Percentiles rank a stretch among this genome's conserved stretches.
Evolutionary conservation across 495 filamentous ascomycete species (phyloP).

Genomic region (Neurospora intermedia): DNA sequence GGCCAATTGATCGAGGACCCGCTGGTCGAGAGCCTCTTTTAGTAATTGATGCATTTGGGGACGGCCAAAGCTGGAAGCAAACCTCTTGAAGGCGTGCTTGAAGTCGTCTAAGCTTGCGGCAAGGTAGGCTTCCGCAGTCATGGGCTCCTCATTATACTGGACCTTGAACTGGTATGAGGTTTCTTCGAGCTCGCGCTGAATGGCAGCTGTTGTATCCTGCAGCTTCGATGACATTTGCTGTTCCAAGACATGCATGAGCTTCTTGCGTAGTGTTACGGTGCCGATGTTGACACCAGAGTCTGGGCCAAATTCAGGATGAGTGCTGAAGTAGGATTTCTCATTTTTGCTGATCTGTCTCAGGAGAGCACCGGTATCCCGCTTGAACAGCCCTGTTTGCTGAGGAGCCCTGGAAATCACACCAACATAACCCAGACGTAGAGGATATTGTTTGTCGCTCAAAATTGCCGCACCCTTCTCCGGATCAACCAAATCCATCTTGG

Average conservation of each 20-base stretch:
- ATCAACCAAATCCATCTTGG: conserved; percentile 98
- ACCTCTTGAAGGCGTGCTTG: conserved; percentile 95
- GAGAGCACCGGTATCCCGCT: conserved; percentile 73
- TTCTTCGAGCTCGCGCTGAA: conserved; percentile 91
- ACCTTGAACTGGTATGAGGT: conserved; percentile 99
- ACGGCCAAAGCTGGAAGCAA: conserved; percentile 80
- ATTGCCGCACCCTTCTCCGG: conserved; percentile 66
- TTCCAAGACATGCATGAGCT: conserved; percentile 93
- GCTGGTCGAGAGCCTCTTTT: conserved; percentile 87
- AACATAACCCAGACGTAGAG: conserved; percentile 90
- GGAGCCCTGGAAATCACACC: conserved; percentile 81
- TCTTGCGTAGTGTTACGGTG: conserved; percentile 78
- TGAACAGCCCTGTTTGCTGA: conserved; percentile 64
- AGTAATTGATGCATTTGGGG: conserved; percentile 80
- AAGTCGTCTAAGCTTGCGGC: conserved; percentile 91
- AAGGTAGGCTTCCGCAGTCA: conserved; percentile 92
- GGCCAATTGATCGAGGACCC: conserved; percentile 89
- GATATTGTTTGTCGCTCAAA: conserved; percentile 82
- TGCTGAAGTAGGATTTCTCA: conserved; percentile 77
- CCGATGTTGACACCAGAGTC: conserved; percentile 64
- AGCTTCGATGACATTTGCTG: conserved; percentile 92
- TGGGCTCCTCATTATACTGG: conserved; percentile 92
- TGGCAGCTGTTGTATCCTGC: conserved; percentile 76
- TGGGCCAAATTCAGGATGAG: conserved; percentile 75
- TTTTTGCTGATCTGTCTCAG: conserved; percentile 74